Percentiles rank a stretch among this genome's conserved stretches.
Conservation (phyloP, 768 basidiomycete species). For the Leccinum truebloodii region DNA sequence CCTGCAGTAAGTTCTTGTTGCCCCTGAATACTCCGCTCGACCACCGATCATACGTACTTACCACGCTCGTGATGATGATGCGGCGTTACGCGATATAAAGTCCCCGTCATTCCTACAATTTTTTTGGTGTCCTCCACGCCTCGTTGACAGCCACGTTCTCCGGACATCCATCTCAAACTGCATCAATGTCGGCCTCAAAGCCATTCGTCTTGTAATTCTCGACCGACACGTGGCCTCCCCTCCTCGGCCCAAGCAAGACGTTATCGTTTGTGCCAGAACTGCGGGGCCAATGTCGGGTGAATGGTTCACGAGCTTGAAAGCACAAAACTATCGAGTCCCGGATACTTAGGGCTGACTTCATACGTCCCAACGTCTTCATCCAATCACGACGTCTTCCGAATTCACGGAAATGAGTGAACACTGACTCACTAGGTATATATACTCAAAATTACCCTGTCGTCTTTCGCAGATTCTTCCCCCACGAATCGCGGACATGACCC, state of each 20-base stretch:
- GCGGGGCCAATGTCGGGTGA: neutral
- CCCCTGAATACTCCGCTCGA: constrained; percentile 7
- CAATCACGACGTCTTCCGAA: constrained; percentile 2
- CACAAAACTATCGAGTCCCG: neutral
- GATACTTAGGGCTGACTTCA: neutral
- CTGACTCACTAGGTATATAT: neutral
- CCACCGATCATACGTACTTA: neutral
- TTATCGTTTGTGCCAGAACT: neutral
- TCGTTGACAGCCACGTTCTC: constrained; percentile 17
- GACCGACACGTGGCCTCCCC: constrained; percentile 2
- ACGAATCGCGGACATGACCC: neutral
- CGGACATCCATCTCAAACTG: neutral
- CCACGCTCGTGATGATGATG: neutral
- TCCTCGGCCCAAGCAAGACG: neutral
- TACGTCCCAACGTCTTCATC: neutral
- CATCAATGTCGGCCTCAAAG: constrained; percentile 1
- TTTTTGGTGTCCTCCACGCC: constrained; percentile 14
- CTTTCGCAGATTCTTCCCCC: neutral
- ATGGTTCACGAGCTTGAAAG: neutral
- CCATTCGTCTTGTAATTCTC: neutral
- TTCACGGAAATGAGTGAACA: constrained; percentile 10
- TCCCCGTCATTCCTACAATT: neutral
- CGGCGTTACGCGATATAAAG: neutral
- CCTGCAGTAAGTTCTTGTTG: neutral
- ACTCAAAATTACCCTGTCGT: neutral